Evolutionary conservation across 164 flowering plant species (phyloP), one percentile per base, ranked within the genome.

Genomic region (Buxus sempervirens): DNA sequence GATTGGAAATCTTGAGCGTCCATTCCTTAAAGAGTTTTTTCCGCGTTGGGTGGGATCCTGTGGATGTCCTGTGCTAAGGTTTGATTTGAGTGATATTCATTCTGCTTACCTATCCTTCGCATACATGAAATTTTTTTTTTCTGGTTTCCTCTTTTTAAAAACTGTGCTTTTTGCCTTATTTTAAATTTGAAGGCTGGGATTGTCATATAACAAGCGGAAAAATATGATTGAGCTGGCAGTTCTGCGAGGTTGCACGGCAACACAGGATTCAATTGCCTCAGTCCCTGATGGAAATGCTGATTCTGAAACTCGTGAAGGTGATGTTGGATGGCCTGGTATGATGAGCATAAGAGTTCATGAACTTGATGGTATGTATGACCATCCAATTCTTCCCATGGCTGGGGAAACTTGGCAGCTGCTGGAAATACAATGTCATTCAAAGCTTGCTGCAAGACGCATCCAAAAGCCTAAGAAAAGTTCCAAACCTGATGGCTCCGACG

Each of bases 1-100:
- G 80, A 80, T 95, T 75, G 98, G 98, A 65, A 95, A 95, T 82
- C 93, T 95, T 64, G 98, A 95, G 76, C 98, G 98, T 19, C 98
- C 97, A 60, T 92, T 95, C 78, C 90, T 92, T n/a, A 92, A 90
- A 73, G 98, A 95, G 62, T 90, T 95, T 73, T 95, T 95, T 70
- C 93, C 91, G 58, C 92, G 98, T 22, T 95, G 98, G 98, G 92
- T 95, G 53, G 92, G 82, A 69, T 83, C 90, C 23, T 82, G 87
- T 79, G 98, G 98, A 25, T 92, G 97, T 78, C 98, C 97, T 28
- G 82, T 89, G 26, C 74, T 95, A 64, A 90, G 96, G 98, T 94
- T 70, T 76, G 67, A 38, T 65, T 67, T 62, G 21, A 59, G 24
- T 57, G 38, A 62, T 22, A 64, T 64, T 2, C 54, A 27, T 72